Evolutionary conservation across 2,329 filamentous ascomycete genomes (phyloP), one percentile per base, ranked within the genome.

Genomic region (Sphaerulina musiva): DNA sequence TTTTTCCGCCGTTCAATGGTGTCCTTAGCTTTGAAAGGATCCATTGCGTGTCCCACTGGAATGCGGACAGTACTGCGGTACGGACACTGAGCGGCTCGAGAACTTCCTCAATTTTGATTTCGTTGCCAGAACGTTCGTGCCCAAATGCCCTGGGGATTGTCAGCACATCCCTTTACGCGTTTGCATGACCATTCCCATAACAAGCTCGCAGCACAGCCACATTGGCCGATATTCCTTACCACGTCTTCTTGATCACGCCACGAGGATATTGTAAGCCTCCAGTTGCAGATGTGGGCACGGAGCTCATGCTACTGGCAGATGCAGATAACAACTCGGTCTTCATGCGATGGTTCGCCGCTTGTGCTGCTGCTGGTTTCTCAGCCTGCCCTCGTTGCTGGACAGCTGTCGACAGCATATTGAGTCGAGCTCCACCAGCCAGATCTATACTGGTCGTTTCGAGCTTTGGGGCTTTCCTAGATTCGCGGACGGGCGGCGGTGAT

Each of bases 41-140:
- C 88, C 89, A 96, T 29, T 86, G 79, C 11, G 85, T 80, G 59
- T 97, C 86, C 83, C 88, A 93, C 67, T 92, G 83, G 62, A 87
- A 97, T 0, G 92, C 88, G 62, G 90, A 95, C 4, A 97, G 73
- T 0, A 97, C 80, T 1, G 89, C 91, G 39, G 89, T 80, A 48
- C 87, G 76, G 7, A 97, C 75, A 10, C 84, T 78, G 1, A 81
- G 72, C 57, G 82, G 84, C 68, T 95, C 86, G 1, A 96, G 71
- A 0, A 96, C 80, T 68, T 96, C 90, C 64, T 95, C 89, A 40
- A 97, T 83, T 56, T 84, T 93, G 66, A 97, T 89, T 58, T 95
- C 89, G 57, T 90, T 80, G 4, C 74, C 75, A 0, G 69, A 75
- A 36, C 87, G 78, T 1, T 78, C 74, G 59, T 80, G 81, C 2